These are phyloP conservation scores for Fusarium annulatum DNA, from an alignment of 2,329 filamentous ascomycete genomes.

Conservation along the genomic window DNA sequence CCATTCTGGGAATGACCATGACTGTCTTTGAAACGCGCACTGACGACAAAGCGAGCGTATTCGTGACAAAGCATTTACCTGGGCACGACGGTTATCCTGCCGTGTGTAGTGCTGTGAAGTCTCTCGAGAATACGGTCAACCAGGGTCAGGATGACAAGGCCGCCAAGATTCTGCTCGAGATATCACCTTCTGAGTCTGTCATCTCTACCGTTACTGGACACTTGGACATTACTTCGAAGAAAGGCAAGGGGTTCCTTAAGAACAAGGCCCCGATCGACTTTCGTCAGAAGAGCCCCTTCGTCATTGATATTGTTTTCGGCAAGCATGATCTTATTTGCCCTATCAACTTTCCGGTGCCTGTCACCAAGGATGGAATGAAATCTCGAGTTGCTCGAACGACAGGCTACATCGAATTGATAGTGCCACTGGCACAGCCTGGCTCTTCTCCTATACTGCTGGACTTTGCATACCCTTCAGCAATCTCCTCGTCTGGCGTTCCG, in stretches of 20 bases:
- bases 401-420: conserved; percentile 58
- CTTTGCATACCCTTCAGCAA: conserved; percentile 52
- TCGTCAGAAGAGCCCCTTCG: conserved; percentile 53
- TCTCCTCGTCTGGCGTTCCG: conserved; percentile 47
- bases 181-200: conserved; percentile 45
- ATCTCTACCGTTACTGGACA: conserved; percentile 54
- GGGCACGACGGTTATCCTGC: conserved; percentile 47
- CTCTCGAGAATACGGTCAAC: conserved; percentile 32
- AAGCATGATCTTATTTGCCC: conserved; percentile 46
- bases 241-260: conserved; percentile 52
- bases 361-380: conserved; percentile 50
- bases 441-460: conserved; percentile 42
- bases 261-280: conserved; percentile 53
- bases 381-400: conserved; percentile 58
- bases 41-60: conserved; percentile 46
- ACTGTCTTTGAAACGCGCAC: conserved; percentile 49
- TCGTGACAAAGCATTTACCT: conserved; percentile 52
- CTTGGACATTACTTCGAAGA: conserved; percentile 51
- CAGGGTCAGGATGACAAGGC: conserved; percentile 34
- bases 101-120: conserved; percentile 39
- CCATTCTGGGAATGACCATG: conserved; percentile 44
- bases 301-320: conserved; percentile 55
- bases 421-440: conserved; percentile 44
- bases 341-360: conserved; percentile 55
- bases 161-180: conserved; percentile 46